Conservation (phyloP, 2,329 filamentous ascomycete species). For the Calycina marina region DNA sequence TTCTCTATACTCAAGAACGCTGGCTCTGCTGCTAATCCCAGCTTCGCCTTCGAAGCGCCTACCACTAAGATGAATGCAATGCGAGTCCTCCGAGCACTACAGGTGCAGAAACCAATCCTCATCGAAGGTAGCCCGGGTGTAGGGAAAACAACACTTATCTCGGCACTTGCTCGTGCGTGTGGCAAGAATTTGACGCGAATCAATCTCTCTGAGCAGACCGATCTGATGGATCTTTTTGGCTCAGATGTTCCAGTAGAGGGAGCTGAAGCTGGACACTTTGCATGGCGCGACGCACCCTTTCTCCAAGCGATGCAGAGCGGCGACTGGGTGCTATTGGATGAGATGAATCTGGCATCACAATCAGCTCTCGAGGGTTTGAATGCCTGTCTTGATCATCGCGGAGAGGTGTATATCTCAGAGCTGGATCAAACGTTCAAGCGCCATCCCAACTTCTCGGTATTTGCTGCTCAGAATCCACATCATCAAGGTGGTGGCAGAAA, state of each 20-base stretch:
- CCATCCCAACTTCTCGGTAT: constrained; percentile 82
- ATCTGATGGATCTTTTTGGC: constrained; percentile 93
- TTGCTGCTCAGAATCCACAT: constrained; percentile 94
- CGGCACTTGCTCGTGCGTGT: constrained; percentile 65
- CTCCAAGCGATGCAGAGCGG: constrained; percentile 92
- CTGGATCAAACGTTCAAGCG: constrained; percentile 86
- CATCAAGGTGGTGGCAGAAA: constrained; percentile 94
- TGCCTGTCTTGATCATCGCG: constrained; percentile 89
- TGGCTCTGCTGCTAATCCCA: constrained; percentile 34
- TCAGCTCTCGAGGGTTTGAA: constrained; percentile 93
- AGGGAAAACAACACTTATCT: constrained; percentile 88
- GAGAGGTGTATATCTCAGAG: constrained; percentile 90
- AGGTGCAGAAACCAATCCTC: constrained; percentile 79
- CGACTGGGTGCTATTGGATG: constrained; percentile 91
- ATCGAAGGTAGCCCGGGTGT: constrained; percentile 97
- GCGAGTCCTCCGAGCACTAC: constrained; percentile 77
- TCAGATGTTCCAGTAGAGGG: constrained; percentile 93
- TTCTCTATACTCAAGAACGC: constrained; percentile 50
- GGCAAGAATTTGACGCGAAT: constrained; percentile 80
- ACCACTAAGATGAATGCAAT: constrained; percentile 85
- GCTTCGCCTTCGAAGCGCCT: constrained; percentile 72
- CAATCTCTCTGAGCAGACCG: constrained; percentile 95
- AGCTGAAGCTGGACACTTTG: constrained; percentile 78
- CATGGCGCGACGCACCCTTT: constrained; percentile 92
- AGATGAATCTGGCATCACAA: constrained; percentile 97